These are phyloP conservation scores for Triticum monococcum DNA, from an alignment of 176 grass and related monocot species.

Conservation along the genomic window DNA sequence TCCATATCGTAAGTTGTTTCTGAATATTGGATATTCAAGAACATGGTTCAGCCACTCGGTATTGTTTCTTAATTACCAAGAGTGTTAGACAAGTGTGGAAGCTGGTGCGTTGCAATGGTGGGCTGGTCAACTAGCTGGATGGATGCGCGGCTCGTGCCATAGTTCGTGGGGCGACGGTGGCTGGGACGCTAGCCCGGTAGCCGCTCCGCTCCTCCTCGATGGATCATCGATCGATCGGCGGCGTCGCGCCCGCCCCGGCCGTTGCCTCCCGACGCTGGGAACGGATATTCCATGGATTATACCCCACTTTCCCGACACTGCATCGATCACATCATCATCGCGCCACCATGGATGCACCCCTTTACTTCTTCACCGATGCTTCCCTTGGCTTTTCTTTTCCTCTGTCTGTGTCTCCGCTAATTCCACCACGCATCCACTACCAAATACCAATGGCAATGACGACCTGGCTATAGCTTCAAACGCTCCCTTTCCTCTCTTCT, in stretches of 20 bases:
- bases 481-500: too few relatives aligned
- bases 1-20: too few relatives aligned
- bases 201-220: too few relatives aligned
- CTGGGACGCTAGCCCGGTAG: too few relatives aligned
- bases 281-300: conserved; percentile 26
- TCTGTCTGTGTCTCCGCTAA: neutral
- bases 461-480: too few relatives aligned
- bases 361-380: neutral
- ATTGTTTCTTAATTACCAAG: too few relatives aligned
- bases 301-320: conserved; percentile 8
- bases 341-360: neutral
- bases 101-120: too few relatives aligned
- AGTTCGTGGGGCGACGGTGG: too few relatives aligned
- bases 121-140: neutral
- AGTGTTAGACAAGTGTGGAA: too few relatives aligned
- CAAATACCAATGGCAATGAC: neutral
- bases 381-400: neutral
- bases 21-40: too few relatives aligned
- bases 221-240: neutral
- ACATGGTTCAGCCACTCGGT: too few relatives aligned
- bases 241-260: neutral
- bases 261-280: neutral
- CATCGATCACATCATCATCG: neutral
- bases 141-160: neutral
- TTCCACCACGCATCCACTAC: neutral